phyloP scores from a whole-genome alignment of 2,329 filamentous ascomycete genomes.

The Paecilomyces niveus region DNA sequence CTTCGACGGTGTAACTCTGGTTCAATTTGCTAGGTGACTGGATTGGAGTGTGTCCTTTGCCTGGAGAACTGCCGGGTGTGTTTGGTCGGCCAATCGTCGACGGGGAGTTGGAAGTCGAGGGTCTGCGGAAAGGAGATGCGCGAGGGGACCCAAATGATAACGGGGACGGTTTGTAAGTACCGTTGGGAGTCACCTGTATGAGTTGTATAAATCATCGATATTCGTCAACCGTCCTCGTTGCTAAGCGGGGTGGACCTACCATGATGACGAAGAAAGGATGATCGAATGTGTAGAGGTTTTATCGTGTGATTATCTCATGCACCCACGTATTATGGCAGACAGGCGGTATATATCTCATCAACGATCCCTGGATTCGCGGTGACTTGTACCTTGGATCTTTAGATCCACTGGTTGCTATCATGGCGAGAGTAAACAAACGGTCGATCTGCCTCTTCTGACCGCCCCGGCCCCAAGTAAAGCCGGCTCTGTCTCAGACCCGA shows the following conservation, averaged over 20 bases:
- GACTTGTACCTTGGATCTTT: not conserved
- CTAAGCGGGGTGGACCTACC: constrained; percentile 8
- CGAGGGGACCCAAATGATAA: constrained; percentile 65
- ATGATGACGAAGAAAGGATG: constrained; percentile 7
- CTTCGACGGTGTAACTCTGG: constrained; percentile 37
- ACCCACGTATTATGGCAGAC: not conserved
- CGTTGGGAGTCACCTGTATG: constrained; percentile 42
- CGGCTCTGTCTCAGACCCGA: not conserved
- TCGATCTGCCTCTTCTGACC: not conserved
- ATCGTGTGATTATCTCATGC: not conserved
- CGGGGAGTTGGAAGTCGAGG: constrained; percentile 56
- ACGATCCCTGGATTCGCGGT: not conserved
- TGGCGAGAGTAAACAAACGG: constrained; percentile 11
- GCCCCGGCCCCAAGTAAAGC: not conserved
- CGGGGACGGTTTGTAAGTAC: constrained; percentile 64
- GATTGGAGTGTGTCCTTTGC: constrained; percentile 34
- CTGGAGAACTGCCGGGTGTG: constrained; percentile 42
- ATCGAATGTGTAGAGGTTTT: not conserved
- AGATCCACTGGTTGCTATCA: not conserved
- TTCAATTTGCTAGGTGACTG: constrained; percentile 42
- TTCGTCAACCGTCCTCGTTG: not conserved
- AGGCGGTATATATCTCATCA: not conserved
- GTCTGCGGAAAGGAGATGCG: constrained; percentile 61
- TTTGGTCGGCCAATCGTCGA: constrained; percentile 47
- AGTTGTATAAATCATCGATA: constrained; percentile 1